Evolutionary conservation across 495 filamentous ascomycete species (phyloP).

Genomic region (Neurospora sp.): DNA sequence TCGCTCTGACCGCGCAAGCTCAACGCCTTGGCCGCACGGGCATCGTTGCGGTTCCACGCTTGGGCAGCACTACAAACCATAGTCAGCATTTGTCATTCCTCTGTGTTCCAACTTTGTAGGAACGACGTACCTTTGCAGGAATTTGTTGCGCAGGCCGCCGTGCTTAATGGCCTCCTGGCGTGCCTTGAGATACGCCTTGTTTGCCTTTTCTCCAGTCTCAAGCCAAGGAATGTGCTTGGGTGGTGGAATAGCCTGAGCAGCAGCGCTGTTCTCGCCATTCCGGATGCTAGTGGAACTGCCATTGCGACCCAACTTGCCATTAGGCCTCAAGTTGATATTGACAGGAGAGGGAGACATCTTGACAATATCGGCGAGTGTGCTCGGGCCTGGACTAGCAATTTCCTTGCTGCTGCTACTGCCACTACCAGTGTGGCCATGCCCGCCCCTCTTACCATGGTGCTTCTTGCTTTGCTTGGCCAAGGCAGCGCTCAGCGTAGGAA

Average conservation of each 20-base stretch:
- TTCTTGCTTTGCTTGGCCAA: slow-evolving; percentile 73
- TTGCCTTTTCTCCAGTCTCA: slow-evolving; percentile 82
- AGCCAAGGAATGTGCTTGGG: slow-evolving; percentile 96
- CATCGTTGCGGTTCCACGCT: slow-evolving; percentile 99
- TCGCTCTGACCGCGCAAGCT: slow-evolving; percentile 90
- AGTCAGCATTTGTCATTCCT: slow-evolving; percentile 14
- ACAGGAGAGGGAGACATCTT: slow-evolving; percentile 80
- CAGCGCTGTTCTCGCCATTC: slow-evolving; percentile 66
- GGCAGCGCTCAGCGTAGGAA: slow-evolving; percentile 82
- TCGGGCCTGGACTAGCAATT: slow-evolving; percentile 57
- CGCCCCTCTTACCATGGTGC: slow-evolving; percentile 79
- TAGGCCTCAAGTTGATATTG: slow-evolving; percentile 37
- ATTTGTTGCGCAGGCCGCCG: slow-evolving; percentile 91
- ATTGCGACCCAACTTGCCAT: slow-evolving; percentile 40
- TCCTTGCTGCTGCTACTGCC: slow-evolving; percentile 41
- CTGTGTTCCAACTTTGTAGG: neutral
- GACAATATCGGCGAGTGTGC: slow-evolving; percentile 88
- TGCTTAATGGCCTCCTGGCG: slow-evolving; percentile 93
- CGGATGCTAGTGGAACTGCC: slow-evolving; percentile 43
- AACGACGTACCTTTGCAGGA: slow-evolving; percentile 70
- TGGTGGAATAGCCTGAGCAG: slow-evolving; percentile 69
- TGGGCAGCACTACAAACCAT: slow-evolving; percentile 66
- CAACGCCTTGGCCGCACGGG: slow-evolving; percentile 88
- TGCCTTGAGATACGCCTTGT: slow-evolving; percentile 89
- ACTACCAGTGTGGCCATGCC: slow-evolving; percentile 47